Evolutionary conservation across 169 alveolate species (phyloP).

Genomic region (Cryptosporidium bovis): DNA sequence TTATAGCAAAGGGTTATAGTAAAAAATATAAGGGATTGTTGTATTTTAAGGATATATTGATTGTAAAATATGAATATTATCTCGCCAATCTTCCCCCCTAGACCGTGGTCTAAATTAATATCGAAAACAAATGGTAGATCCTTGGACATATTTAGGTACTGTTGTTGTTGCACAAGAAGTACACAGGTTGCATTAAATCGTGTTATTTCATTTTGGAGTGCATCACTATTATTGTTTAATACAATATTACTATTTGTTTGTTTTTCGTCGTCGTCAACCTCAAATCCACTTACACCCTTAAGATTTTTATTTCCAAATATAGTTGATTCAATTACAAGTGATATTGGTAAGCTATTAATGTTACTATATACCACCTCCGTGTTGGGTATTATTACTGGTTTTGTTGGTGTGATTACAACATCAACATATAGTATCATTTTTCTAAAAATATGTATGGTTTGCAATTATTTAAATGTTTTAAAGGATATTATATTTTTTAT

Average conservation of each 20-base stretch:
- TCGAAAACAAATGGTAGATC: constrained; percentile 60
- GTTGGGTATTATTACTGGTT: constrained; percentile 15
- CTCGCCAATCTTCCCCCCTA: constrained; percentile 44
- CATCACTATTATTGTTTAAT: constrained; percentile 1
- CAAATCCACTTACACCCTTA: constrained; percentile 18
- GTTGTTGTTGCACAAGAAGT: constrained; percentile 52
- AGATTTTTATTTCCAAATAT: constrained; percentile 26
- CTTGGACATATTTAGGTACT: constrained; percentile 14
- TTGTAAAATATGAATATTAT: background rate
- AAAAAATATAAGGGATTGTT: too few species aligned
- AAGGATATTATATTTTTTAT: constrained; percentile 46
- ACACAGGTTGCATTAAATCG: constrained; percentile 19
- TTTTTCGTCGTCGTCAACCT: constrained; percentile 3
- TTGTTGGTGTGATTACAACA: constrained; percentile 33
- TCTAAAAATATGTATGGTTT: constrained; percentile 50
- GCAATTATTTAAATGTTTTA: constrained; percentile 44
- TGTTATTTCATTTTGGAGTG: constrained; percentile 40
- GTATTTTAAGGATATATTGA: background rate
- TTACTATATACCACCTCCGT: constrained; percentile 18
- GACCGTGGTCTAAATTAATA: constrained; percentile 44
- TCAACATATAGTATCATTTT: constrained; percentile 22
- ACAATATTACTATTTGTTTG: constrained; percentile 24
- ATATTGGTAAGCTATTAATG: constrained; percentile 18
- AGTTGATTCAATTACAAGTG: background rate
- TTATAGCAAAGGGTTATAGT: background rate